A percentile compares a stretch with the other conserved stretches of the same genome.
phyloP scores from a whole-genome alignment of 768 basidiomycete species.

The Ramaria rubella region DNA sequence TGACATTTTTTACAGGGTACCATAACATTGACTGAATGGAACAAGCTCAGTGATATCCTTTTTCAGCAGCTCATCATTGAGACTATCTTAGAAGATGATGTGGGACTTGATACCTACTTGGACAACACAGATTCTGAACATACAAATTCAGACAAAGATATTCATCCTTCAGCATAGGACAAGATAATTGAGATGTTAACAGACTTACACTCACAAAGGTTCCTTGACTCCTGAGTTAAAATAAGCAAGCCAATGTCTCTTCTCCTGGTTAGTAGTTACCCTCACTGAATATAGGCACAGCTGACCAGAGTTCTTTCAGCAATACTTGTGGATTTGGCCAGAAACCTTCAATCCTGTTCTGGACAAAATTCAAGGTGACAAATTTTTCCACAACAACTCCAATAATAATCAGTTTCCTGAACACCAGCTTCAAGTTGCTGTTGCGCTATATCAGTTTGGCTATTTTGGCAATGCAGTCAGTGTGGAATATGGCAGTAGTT shows the following conservation, averaged over 20 bases:
- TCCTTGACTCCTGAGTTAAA: neutral
- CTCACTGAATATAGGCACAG: neutral
- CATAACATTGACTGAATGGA: neutral
- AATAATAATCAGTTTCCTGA: constrained; percentile 20
- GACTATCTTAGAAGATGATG: neutral
- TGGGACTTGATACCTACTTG: neutral
- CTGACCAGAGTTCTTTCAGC: neutral
- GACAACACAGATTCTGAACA: neutral
- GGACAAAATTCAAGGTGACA: neutral
- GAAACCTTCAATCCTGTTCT: neutral
- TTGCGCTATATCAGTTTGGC: constrained; percentile 22
- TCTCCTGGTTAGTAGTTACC: too few species aligned
- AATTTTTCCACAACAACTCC: neutral
- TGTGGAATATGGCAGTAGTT: too few species aligned
- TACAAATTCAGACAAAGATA: neutral
- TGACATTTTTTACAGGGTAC: neutral
- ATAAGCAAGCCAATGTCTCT: neutral
- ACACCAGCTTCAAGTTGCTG: constrained; percentile 28
- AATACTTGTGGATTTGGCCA: neutral
- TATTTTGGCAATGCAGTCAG: constrained; percentile 28
- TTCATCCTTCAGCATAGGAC: neutral
- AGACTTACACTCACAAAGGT: neutral
- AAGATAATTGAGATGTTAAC: neutral
- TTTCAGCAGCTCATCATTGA: neutral
- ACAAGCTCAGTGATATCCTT: neutral